These are phyloP conservation scores for Chaetomiaceae sp. DNA, from an alignment of 2,329 filamentous ascomycete genomes.

Conservation along the genomic window DNA sequence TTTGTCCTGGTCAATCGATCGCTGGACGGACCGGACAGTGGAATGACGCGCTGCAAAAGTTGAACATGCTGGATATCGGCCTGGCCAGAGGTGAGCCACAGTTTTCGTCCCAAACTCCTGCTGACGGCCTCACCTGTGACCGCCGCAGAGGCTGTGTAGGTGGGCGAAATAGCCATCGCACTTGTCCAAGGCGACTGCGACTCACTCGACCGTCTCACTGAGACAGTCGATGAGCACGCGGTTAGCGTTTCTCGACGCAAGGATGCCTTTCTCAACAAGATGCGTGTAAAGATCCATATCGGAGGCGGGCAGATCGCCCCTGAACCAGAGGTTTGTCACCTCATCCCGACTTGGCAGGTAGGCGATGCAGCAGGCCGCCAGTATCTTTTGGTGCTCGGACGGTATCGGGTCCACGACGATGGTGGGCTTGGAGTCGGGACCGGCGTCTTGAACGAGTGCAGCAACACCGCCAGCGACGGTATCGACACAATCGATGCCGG, in stretches of 20 bases:
- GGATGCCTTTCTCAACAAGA: conserved; percentile 38
- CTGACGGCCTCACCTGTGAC: neutral
- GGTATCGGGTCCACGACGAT: conserved; percentile 78
- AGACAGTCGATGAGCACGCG: conserved; percentile 38
- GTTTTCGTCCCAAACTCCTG: neutral
- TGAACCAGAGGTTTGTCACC: conserved; percentile 91
- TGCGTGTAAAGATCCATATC: conserved; percentile 38
- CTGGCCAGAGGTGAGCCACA: neutral
- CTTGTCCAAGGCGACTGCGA: neutral
- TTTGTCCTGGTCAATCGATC: neutral
- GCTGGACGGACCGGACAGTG: neutral
- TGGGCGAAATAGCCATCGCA: neutral
- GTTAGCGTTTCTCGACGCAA: conserved; percentile 40
- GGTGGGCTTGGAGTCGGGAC: conserved; percentile 31
- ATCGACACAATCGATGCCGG: conserved; percentile 93
- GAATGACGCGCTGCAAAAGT: neutral
- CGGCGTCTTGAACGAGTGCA: conserved; percentile 56
- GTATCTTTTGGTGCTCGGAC: conserved; percentile 69
- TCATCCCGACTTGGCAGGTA: conserved; percentile 86
- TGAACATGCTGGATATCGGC: neutral
- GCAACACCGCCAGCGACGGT: conserved; percentile 85
- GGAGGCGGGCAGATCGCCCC: conserved; percentile 56
- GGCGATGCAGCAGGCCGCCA: conserved; percentile 83
- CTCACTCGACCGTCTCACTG: conserved; percentile 32
- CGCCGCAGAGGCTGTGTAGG: neutral